Evolutionary conservation across 2,329 filamentous ascomycete species (phyloP).

Genomic region (Akanthomyces dipterigenus): DNA sequence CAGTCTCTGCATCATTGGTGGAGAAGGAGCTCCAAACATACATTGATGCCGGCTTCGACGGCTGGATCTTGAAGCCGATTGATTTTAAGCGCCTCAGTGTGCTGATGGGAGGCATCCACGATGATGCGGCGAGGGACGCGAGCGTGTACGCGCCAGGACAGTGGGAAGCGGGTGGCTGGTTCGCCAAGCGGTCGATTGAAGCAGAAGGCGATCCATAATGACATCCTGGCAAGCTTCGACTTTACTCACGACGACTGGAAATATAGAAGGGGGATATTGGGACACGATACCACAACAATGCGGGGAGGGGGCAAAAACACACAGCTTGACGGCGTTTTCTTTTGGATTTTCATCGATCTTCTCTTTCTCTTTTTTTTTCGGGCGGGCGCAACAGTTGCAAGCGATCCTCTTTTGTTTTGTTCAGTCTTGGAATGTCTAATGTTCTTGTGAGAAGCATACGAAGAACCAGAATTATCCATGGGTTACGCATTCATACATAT

Average conservation of each 20-base stretch:
- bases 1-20: slow-evolving; percentile 74
- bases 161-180: slow-evolving; percentile 89
- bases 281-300: neutral
- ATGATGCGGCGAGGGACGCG: slow-evolving; percentile 49
- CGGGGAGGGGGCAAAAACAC: neutral
- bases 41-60: slow-evolving; percentile 74
- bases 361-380: neutral
- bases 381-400: neutral
- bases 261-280: neutral
- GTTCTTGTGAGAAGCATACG: neutral
- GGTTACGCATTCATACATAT: neutral
- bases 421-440: neutral
- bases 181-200: slow-evolving; percentile 28
- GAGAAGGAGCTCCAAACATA: slow-evolving; percentile 65
- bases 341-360: neutral
- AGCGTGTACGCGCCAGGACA: slow-evolving; percentile 63
- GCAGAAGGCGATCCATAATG: neutral
- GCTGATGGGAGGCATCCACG: slow-evolving; percentile 62
- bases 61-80: slow-evolving; percentile 85
- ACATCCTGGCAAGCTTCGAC: neutral
- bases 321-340: neutral
- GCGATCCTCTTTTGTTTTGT: neutral
- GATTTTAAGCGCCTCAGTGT: slow-evolving; percentile 68
- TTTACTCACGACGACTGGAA: neutral
- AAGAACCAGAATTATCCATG: neutral